Conservation (phyloP, 805 yeast species). For the Saccharomyces eubayanus region DNA sequence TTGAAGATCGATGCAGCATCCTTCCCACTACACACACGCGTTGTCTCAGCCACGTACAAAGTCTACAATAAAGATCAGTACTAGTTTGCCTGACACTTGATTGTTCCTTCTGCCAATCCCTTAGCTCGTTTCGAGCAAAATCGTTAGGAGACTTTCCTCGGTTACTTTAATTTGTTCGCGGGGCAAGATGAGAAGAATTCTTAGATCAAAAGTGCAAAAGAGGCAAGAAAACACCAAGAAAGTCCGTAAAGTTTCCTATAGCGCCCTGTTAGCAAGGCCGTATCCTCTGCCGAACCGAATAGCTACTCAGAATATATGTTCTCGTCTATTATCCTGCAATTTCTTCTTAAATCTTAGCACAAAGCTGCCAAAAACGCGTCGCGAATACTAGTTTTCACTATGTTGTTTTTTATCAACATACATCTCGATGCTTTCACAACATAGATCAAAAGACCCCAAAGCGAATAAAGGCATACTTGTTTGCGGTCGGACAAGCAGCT, state of each 20-base stretch:
- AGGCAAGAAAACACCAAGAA: background rate
- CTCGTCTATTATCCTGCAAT: background rate
- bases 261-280: background rate
- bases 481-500: background rate
- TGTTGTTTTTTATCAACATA: background rate
- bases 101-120: background rate
- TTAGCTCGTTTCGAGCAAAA: background rate
- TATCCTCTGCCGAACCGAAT: background rate
- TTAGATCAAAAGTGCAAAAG: background rate
- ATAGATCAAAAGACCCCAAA: background rate
- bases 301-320: background rate
- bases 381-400: background rate
- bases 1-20: background rate
- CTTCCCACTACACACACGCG: background rate
- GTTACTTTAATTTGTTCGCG: background rate
- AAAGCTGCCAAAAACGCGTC: background rate
- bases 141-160: background rate
- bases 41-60: background rate
- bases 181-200: background rate
- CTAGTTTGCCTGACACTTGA: background rate
- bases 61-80: background rate
- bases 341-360: background rate
- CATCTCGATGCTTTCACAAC: background rate
- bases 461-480: background rate
- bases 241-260: background rate